These are phyloP conservation scores for Hyphopichia homilentoma DNA, from an alignment of 805 yeast species.

Conservation along the genomic window DNA sequence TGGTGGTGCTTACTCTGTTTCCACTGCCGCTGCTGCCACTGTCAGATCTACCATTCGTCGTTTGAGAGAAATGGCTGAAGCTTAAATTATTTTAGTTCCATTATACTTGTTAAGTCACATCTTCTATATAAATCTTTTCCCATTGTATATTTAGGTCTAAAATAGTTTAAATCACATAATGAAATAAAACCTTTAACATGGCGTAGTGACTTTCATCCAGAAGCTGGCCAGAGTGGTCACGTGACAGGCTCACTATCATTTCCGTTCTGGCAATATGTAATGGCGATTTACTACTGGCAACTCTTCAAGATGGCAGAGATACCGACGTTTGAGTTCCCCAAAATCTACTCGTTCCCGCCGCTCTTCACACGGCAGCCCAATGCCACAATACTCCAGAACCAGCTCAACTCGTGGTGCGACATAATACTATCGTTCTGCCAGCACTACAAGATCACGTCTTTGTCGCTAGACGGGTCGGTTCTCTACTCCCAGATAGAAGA, in stretches of 20 bases:
- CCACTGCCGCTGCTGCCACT: conserved; percentile 99
- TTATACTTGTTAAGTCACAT: too few relatives aligned
- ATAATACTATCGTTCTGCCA: conserved; percentile 62
- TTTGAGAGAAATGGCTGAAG: conserved; percentile 99
- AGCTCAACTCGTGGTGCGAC: conserved; percentile 72
- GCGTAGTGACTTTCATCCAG: too few relatives aligned
- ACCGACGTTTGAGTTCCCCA: conserved; percentile 38
- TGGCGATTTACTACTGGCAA: too few relatives aligned
- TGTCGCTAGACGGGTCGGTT: conserved; percentile 26
- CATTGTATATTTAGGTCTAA: too few relatives aligned
- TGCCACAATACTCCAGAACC: conserved; percentile 70
- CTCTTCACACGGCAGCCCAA: conserved; percentile 89
- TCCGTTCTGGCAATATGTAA: too few relatives aligned
- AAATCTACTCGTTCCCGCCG: conserved; percentile 71
- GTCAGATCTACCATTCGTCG: conserved; percentile 99
- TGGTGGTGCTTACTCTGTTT: conserved; percentile 99
- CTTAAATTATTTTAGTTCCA: conserved; percentile 61
- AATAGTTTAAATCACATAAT: too few relatives aligned
- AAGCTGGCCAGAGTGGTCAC: too few relatives aligned
- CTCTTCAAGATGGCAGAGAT: too few relatives aligned
- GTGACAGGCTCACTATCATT: too few relatives aligned
- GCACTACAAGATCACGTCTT: conserved; percentile 37
- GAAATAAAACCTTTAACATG: too few relatives aligned
- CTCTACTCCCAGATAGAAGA: conserved; percentile 22
- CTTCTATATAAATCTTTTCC: too few relatives aligned